Conservation (phyloP, 2,329 filamentous ascomycete species). For the Paecilomyces fulvus region DNA sequence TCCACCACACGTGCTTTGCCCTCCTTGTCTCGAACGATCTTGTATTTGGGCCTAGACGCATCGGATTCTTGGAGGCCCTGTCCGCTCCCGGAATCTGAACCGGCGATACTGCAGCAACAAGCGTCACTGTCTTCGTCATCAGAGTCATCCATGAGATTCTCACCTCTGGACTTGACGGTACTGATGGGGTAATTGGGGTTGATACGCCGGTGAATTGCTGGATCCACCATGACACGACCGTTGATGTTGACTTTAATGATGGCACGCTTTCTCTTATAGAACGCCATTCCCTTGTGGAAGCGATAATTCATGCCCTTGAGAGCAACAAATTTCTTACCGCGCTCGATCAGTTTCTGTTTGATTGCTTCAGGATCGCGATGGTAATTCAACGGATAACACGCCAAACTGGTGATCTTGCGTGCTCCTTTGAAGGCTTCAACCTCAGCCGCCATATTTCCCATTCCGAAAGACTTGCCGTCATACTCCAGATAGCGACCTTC, state of each 20-base stretch:
- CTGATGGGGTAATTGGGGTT: conserved; percentile 80
- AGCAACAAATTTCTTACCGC: conserved; percentile 74
- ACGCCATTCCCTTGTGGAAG: conserved; percentile 74
- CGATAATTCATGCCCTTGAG: conserved; percentile 79
- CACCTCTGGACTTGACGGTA: conserved; percentile 62
- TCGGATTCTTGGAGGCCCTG: conserved; percentile 30
- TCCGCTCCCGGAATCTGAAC: conserved; percentile 28
- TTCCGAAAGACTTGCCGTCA: conserved; percentile 77
- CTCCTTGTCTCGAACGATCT: conserved; percentile 46
- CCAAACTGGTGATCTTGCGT: conserved; percentile 70
- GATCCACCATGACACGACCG: conserved; percentile 80
- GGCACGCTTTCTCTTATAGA: conserved; percentile 69
- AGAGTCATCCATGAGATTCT: conserved; percentile 48
- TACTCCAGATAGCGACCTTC: conserved; percentile 74
- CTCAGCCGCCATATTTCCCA: conserved; percentile 60
- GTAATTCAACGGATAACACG: conserved; percentile 70
- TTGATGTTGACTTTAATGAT: conserved; percentile 76
- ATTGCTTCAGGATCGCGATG: conserved; percentile 63
- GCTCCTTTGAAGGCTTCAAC: conserved; percentile 70
- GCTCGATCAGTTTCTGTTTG: conserved; percentile 60
- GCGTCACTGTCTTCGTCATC: conserved; percentile 31
- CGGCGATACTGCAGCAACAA: conserved; percentile 28
- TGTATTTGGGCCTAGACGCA: conserved; percentile 38
- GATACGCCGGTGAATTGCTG: conserved; percentile 70
- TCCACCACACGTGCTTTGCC: conserved; percentile 45